Percentiles rank a stretch among this genome's conserved stretches.
Evolutionary conservation across 1,284 basidiomycete species (phyloP).

Genomic region (Garcileccinum viscosum): DNA sequence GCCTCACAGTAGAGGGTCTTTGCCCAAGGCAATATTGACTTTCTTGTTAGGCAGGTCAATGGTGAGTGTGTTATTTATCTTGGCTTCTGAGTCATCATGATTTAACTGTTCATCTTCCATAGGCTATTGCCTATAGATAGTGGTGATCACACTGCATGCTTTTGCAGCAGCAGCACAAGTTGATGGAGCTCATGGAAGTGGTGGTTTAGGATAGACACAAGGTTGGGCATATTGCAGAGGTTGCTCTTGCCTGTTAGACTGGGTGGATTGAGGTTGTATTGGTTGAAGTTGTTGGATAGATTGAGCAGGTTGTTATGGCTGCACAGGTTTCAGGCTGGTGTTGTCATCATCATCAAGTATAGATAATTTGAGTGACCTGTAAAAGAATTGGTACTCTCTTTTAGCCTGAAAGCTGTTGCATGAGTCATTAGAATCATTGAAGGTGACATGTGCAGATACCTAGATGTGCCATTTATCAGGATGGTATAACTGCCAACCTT

Average conservation of each 20-base stretch:
- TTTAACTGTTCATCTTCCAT: background rate
- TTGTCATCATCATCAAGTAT: too few relatives aligned
- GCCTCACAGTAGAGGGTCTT: background rate
- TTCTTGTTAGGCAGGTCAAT: background rate
- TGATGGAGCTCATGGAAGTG: too few relatives aligned
- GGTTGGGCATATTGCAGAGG: background rate
- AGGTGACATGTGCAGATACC: background rate
- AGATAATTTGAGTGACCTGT: too few relatives aligned
- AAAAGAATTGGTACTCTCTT: too few relatives aligned
- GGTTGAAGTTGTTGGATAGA: background rate
- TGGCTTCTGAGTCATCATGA: background rate
- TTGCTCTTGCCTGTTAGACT: too few relatives aligned
- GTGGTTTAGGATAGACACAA: background rate
- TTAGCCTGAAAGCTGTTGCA: background rate
- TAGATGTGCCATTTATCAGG: background rate
- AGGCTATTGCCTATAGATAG: too few relatives aligned
- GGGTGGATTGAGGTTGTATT: background rate
- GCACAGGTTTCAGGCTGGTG: too few relatives aligned
- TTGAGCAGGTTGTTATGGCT: background rate
- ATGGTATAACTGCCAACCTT: too few relatives aligned
- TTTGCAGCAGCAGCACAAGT: background rate
- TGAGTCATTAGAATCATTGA: background rate
- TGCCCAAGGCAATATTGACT: background rate
- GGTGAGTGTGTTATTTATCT: too few relatives aligned
- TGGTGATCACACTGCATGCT: background rate